A percentile compares a stretch with the other conserved stretches of the same genome.
phyloP scores from a whole-genome alignment of 257 asterid genomes.

The Anisodus acutangulus region DNA sequence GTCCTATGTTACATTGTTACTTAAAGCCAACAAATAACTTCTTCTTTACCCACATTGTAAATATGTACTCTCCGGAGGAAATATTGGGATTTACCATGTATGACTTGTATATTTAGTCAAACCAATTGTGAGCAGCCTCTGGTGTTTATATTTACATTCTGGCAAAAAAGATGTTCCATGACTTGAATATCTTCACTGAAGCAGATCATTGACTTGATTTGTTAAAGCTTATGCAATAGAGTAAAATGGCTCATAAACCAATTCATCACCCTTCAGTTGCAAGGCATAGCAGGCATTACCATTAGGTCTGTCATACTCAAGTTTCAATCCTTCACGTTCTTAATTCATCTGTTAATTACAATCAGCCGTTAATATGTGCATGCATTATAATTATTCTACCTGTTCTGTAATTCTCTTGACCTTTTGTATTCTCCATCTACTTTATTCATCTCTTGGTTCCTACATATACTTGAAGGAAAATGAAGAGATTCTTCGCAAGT shows the following conservation, averaged over 20 bases:
- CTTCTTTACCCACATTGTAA: background rate
- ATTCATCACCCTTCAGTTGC: constrained; percentile 9
- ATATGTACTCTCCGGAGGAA: background rate
- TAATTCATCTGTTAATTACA: background rate
- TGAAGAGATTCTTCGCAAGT: background rate
- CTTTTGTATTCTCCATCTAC: background rate
- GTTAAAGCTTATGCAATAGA: background rate
- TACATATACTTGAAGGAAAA: constrained; percentile 20
- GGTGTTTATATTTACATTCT: background rate
- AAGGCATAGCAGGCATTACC: background rate
- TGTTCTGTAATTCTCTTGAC: background rate
- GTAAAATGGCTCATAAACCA: constrained; percentile 9
- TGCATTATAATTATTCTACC: background rate
- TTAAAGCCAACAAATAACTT: background rate
- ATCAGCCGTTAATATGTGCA: background rate
- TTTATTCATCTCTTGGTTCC: constrained; percentile 11
- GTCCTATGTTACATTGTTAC: background rate
- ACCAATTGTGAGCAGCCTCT: background rate
- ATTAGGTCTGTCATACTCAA: background rate
- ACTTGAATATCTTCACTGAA: background rate
- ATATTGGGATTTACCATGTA: constrained; percentile 5
- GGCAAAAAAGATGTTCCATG: background rate
- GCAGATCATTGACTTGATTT: constrained; percentile 3
- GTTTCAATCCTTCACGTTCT: background rate
- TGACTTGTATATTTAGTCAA: constrained; percentile 14